Evolutionary conservation across 1,139 yeast species (phyloP).

Genomic region (Magnusiomyces tetraspermus): DNA sequence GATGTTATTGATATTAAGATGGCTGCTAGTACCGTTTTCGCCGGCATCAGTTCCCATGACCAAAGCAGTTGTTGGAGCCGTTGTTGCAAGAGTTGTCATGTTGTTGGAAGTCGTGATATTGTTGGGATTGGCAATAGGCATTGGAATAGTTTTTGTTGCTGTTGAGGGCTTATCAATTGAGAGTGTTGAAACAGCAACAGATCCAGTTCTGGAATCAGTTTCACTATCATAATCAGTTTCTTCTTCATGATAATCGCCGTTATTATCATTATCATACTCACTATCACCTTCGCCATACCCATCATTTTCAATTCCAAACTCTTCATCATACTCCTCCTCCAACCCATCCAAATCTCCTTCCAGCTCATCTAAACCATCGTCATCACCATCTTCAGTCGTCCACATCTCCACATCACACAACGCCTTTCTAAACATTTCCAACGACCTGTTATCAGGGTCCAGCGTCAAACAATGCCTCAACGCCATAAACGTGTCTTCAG

Average conservation of each 20-base stretch:
- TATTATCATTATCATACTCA: too few species aligned
- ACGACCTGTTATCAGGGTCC: slow-evolving; percentile 79
- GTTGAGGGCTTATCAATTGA: too few species aligned
- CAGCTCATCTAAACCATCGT: too few species aligned
- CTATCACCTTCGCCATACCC: neutral
- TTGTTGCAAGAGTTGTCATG: slow-evolving; percentile 1
- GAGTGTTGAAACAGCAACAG: neutral
- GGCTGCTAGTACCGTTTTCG: too few species aligned
- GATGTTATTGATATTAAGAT: too few species aligned
- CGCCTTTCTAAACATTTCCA: slow-evolving; percentile 51
- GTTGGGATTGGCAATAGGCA: slow-evolving; percentile 25
- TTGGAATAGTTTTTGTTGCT: slow-evolving; percentile 14
- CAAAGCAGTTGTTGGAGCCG: too few species aligned
- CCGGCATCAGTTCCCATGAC: too few species aligned
- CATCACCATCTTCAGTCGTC: slow-evolving; percentile 86
- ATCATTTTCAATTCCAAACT: too few species aligned
- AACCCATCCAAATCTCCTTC: too few species aligned
- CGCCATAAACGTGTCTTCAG: slow-evolving; percentile 76
- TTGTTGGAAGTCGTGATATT: neutral
- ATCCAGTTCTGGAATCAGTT: slow-evolving; percentile 1
- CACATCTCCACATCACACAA: slow-evolving; percentile 53
- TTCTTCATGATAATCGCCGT: slow-evolving; percentile 33
- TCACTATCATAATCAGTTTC: slow-evolving; percentile 25
- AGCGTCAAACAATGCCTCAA: slow-evolving; percentile 69
- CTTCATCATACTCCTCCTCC: too few species aligned